These are phyloP conservation scores for Gossypium sturtianum DNA, from an alignment of 345 rosid genomes.

Conservation along the genomic window DNA sequence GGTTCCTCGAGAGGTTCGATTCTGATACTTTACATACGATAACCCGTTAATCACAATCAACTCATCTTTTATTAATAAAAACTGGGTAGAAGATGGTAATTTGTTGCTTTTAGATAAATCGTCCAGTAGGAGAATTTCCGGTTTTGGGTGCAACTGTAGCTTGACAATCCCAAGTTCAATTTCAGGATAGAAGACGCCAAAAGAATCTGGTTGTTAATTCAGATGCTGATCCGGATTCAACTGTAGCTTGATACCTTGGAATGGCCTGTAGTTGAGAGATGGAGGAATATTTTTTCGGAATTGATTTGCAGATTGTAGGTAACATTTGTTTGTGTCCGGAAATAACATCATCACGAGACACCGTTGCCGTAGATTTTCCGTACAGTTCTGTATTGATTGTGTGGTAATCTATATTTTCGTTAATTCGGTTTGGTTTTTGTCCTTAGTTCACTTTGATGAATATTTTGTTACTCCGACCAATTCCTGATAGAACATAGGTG, in stretches of 20 bases:
- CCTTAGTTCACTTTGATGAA: neutral
- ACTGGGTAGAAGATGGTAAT: neutral
- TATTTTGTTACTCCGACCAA: neutral
- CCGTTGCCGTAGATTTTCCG: neutral
- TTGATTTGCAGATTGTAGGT: slow-evolving; percentile 11
- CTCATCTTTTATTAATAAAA: neutral
- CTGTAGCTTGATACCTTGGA: neutral
- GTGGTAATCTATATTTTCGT: neutral
- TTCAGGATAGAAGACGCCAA: slow-evolving; percentile 70
- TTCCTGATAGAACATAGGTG: too few relatives aligned
- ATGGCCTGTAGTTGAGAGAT: slow-evolving; percentile 1
- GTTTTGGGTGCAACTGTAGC: neutral
- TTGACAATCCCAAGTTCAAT: slow-evolving; percentile 3
- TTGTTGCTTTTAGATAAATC: neutral
- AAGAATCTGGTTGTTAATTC: slow-evolving; percentile 38
- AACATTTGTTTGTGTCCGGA: slow-evolving; percentile 23
- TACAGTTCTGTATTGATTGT: neutral
- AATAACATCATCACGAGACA: slow-evolving; percentile 15
- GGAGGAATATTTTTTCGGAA: neutral
- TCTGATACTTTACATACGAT: neutral
- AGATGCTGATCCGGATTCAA: slow-evolving; percentile 32
- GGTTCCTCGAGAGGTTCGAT: slow-evolving; percentile 69
- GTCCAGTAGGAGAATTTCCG: neutral
- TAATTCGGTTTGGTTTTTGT: neutral
- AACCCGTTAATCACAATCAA: neutral